Evolutionary conservation across 1,284 basidiomycete species (phyloP).

Genomic region (Tremellales sp.): DNA sequence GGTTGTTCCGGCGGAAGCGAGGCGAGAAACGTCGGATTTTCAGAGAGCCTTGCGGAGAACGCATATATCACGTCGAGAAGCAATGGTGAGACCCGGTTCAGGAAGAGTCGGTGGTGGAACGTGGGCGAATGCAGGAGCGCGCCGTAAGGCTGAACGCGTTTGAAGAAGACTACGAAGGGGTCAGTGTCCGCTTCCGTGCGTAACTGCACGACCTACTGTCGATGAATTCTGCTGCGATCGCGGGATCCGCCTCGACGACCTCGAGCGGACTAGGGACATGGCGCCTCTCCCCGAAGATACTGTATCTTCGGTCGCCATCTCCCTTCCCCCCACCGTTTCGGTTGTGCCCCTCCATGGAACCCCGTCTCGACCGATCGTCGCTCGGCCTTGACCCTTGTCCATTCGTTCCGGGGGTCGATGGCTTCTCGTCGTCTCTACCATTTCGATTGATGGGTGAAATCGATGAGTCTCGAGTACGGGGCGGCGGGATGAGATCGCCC

Average conservation of each 20-base stretch:
- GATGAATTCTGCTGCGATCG: constrained; percentile 39
- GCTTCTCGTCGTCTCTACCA: constrained; percentile 3
- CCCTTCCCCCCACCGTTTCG: constrained; percentile 6
- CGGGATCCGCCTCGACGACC: constrained; percentile 35
- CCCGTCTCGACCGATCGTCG: constrained; percentile 3
- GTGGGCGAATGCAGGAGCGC: constrained; percentile 50
- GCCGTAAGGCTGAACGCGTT: constrained; percentile 46
- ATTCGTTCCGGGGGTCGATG: constrained; percentile 10
- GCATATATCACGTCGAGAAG: constrained; percentile 51
- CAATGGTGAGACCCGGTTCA: constrained; percentile 44
- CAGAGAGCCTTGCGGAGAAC: constrained; percentile 45
- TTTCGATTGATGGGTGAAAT: constrained; percentile 7
- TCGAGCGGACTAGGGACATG: constrained; percentile 21
- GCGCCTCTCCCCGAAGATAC: not conserved
- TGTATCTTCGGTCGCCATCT: not conserved
- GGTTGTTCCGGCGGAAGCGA: constrained; percentile 31
- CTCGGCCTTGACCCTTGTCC: constrained; percentile 11
- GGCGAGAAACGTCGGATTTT: constrained; percentile 34
- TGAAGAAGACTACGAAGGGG: constrained; percentile 47
- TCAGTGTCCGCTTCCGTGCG: not conserved
- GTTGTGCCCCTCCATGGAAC: constrained; percentile 6
- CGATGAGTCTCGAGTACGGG: constrained; percentile 41
- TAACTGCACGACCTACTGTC: constrained; percentile 28
- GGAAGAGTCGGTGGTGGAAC: constrained; percentile 49
- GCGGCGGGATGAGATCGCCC: constrained; percentile 47